phyloP scores from a whole-genome alignment of 495 filamentous ascomycete genomes.

The Annulohypoxylon moriforme region DNA sequence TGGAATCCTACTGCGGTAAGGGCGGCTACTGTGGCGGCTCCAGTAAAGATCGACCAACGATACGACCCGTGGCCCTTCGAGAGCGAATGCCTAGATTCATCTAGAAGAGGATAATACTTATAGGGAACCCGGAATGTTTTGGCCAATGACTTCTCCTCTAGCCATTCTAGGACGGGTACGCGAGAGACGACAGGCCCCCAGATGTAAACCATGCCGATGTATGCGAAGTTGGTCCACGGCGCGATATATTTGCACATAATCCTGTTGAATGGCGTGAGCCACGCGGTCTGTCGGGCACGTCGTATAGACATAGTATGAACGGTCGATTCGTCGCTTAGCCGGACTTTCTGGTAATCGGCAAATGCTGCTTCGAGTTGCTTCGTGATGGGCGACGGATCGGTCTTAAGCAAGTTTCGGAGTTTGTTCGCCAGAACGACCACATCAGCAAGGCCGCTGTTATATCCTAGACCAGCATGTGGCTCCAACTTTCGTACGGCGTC shows the following conservation, averaged over 20 bases:
- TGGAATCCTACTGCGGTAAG: constrained; percentile 27
- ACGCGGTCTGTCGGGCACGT: constrained; percentile 32
- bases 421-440: constrained; percentile 58
- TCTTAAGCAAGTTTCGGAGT: constrained; percentile 40
- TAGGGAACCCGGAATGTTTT: constrained; percentile 16
- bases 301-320: constrained; percentile 38
- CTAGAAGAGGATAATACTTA: constrained; percentile 9
- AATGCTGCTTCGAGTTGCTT: constrained; percentile 37
- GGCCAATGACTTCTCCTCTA: constrained; percentile 29
- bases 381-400: constrained; percentile 16
- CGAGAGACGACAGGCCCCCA: constrained; percentile 33
- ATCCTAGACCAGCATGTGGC: constrained; percentile 54
- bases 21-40: constrained; percentile 5
- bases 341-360: constrained; percentile 36
- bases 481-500: constrained; percentile 60
- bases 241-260: constrained; percentile 36
- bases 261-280: constrained; percentile 28
- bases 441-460: constrained; percentile 56
- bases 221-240: constrained; percentile 27
- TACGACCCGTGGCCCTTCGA: not conserved
- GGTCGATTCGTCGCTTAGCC: constrained; percentile 28
- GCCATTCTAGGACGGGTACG: constrained; percentile 42
- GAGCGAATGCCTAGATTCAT: constrained; percentile 3
- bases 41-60: not conserved
- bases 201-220: constrained; percentile 16